Evolutionary conservation across 2,329 filamentous ascomycete genomes (phyloP).

Genomic region (Aureobasidium melanogenum): DNA sequence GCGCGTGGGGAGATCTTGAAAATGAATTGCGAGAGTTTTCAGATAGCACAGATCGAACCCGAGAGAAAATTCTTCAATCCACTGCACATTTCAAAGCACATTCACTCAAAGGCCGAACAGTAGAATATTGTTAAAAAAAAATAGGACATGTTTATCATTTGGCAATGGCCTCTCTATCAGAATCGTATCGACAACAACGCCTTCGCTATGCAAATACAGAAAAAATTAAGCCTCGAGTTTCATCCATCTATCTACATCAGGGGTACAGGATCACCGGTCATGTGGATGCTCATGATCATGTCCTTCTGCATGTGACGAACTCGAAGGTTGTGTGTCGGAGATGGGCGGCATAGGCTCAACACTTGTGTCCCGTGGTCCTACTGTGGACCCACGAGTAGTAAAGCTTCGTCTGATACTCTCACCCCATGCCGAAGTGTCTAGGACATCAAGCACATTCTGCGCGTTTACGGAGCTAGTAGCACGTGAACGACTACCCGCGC

Average conservation of each 20-base stretch:
- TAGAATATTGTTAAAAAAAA: neutral
- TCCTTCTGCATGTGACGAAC: neutral
- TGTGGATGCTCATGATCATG: neutral
- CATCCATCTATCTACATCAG: neutral
- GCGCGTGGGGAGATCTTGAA: no score
- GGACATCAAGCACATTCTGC: constrained; percentile 69
- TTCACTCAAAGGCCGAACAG: neutral
- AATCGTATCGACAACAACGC: neutral
- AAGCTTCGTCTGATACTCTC: constrained; percentile 86
- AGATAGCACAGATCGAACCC: no score
- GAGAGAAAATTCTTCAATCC: no score
- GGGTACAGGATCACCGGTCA: neutral
- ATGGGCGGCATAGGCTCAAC: neutral
- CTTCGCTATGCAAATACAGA: neutral
- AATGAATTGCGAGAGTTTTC: no score
- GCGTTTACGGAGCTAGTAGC: constrained; percentile 63
- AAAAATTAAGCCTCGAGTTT: neutral
- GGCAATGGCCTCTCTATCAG: neutral
- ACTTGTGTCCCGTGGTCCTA: neutral
- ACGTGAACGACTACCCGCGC: constrained; percentile 40
- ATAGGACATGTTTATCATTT: neutral
- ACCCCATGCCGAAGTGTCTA: constrained; percentile 87
- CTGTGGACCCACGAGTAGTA: constrained; percentile 41
- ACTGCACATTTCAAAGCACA: neutral
- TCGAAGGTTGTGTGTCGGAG: neutral